These are phyloP conservation scores for Alloteropsis semialata DNA, from an alignment of 176 grass and related monocot species.

Conservation along the genomic window DNA sequence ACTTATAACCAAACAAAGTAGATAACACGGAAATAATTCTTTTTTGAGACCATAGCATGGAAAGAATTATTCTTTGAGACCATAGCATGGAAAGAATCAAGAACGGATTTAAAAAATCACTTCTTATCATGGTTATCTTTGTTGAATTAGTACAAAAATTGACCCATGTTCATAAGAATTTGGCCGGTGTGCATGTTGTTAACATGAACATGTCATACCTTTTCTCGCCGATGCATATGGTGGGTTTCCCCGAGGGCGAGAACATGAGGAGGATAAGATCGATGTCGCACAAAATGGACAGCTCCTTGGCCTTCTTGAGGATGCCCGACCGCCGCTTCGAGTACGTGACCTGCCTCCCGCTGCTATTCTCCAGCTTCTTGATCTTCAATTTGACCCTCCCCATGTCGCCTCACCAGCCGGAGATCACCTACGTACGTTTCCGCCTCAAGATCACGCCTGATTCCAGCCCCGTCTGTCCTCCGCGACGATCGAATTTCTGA, in stretches of 20 bases:
- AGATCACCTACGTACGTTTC: not conserved
- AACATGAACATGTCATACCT: constrained; percentile 16
- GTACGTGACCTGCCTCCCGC: constrained; percentile 59
- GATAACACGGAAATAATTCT: too few species aligned
- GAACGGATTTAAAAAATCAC: too few species aligned
- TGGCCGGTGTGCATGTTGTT: too few species aligned
- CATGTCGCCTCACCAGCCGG: too few species aligned
- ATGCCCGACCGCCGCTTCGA: constrained; percentile 67
- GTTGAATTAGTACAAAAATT: not conserved
- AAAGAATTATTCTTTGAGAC: too few species aligned
- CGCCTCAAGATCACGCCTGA: not conserved
- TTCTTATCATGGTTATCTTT: not conserved
- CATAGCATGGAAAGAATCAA: not conserved
- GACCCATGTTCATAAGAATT: too few species aligned
- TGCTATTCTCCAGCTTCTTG: constrained; percentile 63
- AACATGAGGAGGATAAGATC: constrained; percentile 74
- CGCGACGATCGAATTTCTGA: too few species aligned
- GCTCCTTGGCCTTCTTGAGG: constrained; percentile 72
- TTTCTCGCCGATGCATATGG: constrained; percentile 49
- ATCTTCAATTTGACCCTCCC: constrained; percentile 87
- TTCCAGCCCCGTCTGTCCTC: not conserved
- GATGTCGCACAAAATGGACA: constrained; percentile 77
- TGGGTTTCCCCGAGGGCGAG: constrained; percentile 55
- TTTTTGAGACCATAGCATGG: too few species aligned
- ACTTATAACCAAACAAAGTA: too few species aligned